These are phyloP conservation scores for Lithocarpus polystachyus DNA, from an alignment of 306 rosid species.

Conservation along the genomic window DNA sequence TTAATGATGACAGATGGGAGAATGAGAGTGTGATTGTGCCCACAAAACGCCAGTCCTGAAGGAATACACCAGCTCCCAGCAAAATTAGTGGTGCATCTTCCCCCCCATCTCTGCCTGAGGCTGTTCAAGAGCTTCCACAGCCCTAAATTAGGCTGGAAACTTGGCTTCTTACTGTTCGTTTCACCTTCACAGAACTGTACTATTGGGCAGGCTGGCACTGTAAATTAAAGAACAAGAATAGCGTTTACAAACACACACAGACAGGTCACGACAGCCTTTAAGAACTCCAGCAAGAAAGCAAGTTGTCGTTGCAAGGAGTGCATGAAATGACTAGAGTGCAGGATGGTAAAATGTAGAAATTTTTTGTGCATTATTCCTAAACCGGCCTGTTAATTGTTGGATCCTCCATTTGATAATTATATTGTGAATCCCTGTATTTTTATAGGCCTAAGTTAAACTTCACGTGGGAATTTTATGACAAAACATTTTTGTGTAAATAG, in stretches of 20 bases:
- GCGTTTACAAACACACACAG: not conserved
- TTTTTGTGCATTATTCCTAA: too few species aligned
- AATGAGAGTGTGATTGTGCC: slow-evolving; percentile 64
- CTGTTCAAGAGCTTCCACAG: slow-evolving; percentile 25
- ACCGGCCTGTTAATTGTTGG: not conserved
- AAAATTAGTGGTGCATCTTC: slow-evolving; percentile 57
- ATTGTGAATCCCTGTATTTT: not conserved
- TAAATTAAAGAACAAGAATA: not conserved
- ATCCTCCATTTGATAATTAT: not conserved
- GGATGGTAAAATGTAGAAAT: too few species aligned
- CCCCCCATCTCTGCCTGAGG: slow-evolving; percentile 61
- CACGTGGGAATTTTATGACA: not conserved
- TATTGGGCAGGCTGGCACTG: not conserved
- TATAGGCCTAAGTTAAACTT: not conserved
- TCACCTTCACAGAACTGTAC: not conserved
- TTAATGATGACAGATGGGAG: slow-evolving; percentile 42
- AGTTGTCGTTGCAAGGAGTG: not conserved
- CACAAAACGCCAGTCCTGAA: slow-evolving; percentile 85
- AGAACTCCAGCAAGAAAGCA: not conserved
- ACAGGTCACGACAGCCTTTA: not conserved
- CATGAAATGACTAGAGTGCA: not conserved
- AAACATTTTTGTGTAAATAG: not conserved
- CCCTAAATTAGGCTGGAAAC: not conserved
- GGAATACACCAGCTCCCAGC: slow-evolving; percentile 82
- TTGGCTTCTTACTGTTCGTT: slow-evolving; percentile 8